phyloP scores from a whole-genome alignment of 257 asterid genomes.

The Nicotiana knightiana region DNA sequence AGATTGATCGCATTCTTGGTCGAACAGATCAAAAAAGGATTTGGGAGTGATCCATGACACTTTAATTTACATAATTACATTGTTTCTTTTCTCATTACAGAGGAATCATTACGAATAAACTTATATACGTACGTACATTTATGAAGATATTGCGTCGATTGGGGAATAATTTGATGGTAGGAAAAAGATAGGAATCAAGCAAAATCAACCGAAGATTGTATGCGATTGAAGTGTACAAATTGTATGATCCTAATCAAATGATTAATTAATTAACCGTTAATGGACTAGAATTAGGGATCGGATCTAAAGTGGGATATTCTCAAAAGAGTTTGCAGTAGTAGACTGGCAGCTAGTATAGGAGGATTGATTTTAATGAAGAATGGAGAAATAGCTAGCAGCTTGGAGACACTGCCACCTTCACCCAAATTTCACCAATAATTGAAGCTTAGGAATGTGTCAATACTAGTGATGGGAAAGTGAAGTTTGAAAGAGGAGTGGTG shows the following conservation, averaged over 20 bases:
- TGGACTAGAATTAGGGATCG: not conserved
- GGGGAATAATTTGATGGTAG: not conserved
- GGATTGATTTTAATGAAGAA: not conserved
- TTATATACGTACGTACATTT: not conserved
- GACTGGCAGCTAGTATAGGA: not conserved
- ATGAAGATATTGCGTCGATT: not conserved
- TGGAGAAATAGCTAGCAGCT: not conserved
- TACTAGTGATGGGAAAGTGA: conserved; percentile 10
- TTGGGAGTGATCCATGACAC: not conserved
- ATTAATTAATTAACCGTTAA: not conserved
- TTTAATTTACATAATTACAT: not conserved
- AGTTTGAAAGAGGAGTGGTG: conserved; percentile 15
- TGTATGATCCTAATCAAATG: not conserved
- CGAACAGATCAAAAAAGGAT: not conserved
- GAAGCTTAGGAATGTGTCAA: conserved; percentile 21
- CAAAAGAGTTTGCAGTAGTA: not conserved
- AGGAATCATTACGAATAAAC: not conserved
- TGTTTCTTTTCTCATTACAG: not conserved
- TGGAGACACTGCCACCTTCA: not conserved
- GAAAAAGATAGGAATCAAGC: not conserved
- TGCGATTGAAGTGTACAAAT: not conserved
- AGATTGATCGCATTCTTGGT: not conserved
- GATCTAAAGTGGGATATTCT: not conserved
- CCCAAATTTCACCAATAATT: conserved; percentile 38
- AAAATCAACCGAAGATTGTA: not conserved